These are phyloP conservation scores for Vaccinium macrocarpon DNA, from an alignment of 148 eudicot genomes.

Conservation along the genomic window DNA sequence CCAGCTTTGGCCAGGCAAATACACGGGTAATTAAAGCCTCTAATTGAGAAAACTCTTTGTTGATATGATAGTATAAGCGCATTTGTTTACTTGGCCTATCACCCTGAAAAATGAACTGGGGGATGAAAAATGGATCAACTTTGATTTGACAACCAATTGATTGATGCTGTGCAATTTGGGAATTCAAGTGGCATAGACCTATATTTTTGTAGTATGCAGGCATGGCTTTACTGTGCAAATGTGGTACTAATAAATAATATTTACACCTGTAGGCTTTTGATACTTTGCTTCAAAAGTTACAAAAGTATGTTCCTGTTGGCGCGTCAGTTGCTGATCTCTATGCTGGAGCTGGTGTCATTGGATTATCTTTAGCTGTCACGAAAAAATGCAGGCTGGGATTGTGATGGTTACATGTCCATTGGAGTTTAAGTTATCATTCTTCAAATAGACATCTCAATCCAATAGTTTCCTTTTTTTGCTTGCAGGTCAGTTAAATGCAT, in stretches of 20 bases:
- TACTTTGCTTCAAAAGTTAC: slow-evolving; percentile 77
- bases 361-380: slow-evolving; percentile 80
- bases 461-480: slow-evolving; percentile 14
- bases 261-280: slow-evolving; percentile 77
- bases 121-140: not conserved
- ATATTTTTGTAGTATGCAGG: not conserved
- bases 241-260: not conserved
- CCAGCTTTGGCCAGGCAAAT: slow-evolving; percentile 97
- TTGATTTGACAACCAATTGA: not conserved
- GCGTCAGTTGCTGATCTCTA: slow-evolving; percentile 89
- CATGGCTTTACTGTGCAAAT: not conserved
- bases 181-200: not conserved
- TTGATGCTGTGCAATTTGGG: not conserved
- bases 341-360: slow-evolving; percentile 98
- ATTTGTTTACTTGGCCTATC: slow-evolving; percentile 4
- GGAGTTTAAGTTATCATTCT: slow-evolving; percentile 14
- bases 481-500: slow-evolving; percentile 78
- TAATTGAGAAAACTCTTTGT: not conserved
- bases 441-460: not conserved
- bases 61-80: not conserved
- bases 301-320: slow-evolving; percentile 79
- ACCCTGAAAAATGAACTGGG: not conserved
- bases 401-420: slow-evolving; percentile 1
- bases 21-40: slow-evolving; percentile 55
- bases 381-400: slow-evolving; percentile 73